These are phyloP conservation scores for Leccinum fallax DNA, from an alignment of 1,284 basidiomycete species.

Conservation along the genomic window DNA sequence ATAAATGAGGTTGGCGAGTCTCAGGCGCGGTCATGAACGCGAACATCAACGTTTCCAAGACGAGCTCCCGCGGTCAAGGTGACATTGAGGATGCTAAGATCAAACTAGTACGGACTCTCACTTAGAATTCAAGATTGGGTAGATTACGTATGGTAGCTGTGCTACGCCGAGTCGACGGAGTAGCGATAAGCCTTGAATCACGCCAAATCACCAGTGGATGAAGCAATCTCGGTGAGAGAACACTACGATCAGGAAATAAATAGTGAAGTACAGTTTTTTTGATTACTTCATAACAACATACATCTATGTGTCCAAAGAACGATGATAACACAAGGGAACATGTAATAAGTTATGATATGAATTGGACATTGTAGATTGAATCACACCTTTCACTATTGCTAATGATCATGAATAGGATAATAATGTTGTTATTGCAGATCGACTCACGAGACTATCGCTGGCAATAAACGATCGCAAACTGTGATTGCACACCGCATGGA, in stretches of 20 bases:
- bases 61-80: conserved; percentile 86
- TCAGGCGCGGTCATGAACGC: conserved; percentile 88
- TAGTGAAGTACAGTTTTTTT: neutral
- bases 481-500: neutral
- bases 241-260: neutral
- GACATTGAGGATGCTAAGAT: conserved; percentile 95
- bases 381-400: neutral
- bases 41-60: conserved; percentile 82
- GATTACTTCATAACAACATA: neutral
- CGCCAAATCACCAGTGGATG: no score
- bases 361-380: neutral
- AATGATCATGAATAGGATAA: neutral
- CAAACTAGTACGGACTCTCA: conserved; percentile 46
- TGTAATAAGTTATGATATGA: no score
- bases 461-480: neutral
- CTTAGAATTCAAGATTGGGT: no score
- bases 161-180: no score
- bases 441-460: neutral
- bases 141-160: no score
- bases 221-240: no score
- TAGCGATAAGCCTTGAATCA: no score
- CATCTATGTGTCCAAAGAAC: neutral
- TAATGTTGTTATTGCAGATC: neutral
- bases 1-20: conserved; percentile 72
- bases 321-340: neutral